Base-by-base conservation (phyloP, 352 stramenopile genomes). In the Globisporangium parvum region DNA sequence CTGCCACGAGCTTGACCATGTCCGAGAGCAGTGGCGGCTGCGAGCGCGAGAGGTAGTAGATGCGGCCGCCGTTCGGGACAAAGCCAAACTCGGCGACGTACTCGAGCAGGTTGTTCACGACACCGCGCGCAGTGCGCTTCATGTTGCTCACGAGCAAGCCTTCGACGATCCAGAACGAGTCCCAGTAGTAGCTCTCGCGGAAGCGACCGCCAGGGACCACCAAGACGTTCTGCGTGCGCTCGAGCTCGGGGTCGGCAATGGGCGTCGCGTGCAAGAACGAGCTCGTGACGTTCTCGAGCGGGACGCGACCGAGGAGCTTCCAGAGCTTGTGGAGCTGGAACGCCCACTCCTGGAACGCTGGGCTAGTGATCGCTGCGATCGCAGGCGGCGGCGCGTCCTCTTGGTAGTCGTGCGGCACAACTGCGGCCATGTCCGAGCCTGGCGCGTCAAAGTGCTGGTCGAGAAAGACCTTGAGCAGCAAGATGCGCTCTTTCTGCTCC, bases 101-200 rank as follows among this genome's bases (percentile, higher is more conserved):
- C 54, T 93, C 77, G 23, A 96, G 66, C 42, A 97, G 54, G 60
- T 96, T 94, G 42, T 85, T 80, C 28, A 96, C 81, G 3, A 96
- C 72, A 9, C 79, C 80, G 28, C 74, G 65, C 4, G 88, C 87
- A 1, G 88, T 96, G 24, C 77, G 45, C 17, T 66, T 56, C 86
- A 97, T 91, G 51, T 77, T 71, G 55, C 81, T 92, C 15, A 92
- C 77, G 44, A 96, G 65, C 12, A 97, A 66, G 0, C 88, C 87
- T 63, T 88, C 67, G 18, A 97, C 75, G 51, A 96, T 96, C 90
- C 90, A 97, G 70, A 90, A 97, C 57, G 79, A 88, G 59, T 97
- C 90, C 90, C 90, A 97, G 65, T 97, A 97, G 72, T 97, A 97
- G 45, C 70, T 87, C 66, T 97, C 90, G 9, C 87, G 79, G 63